Base-by-base conservation (phyloP, 1,284 basidiomycete genomes). In the Pyrrhoderma noxium region DNA sequence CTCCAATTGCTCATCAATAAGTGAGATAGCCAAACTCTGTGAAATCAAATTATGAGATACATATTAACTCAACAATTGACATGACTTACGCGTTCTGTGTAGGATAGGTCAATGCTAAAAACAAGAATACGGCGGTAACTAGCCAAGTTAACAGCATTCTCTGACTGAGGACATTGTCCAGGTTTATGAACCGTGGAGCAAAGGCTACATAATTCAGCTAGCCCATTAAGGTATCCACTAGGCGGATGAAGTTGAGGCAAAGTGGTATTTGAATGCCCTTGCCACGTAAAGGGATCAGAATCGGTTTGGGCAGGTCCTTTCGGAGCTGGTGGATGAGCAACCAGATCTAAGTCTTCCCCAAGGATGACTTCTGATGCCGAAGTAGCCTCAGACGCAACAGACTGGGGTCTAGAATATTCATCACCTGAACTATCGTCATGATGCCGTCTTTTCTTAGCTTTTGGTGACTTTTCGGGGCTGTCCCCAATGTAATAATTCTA, bases 81-180 rank as follows among this genome's bases (percentile, higher is more conserved):
- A 1, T 16, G 5, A 64, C 73, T 54, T 65, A 85, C 85, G 58
- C 85, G 70, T 45, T 75, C 70, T 61, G 82, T 77, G 59, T 76
- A 72, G 40, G 83, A 69, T 57, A 89, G 86, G 55, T 82, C 78
- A 8, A 74, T 72, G 11, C 74, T 69, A 56, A 75, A 65, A 52
- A 88, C 65, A 36, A 89, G 65, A 65, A 85, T 79, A 43, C 74
- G 70, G 38, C 86, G 74, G 60, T 79, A 89, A 58, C 85, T 78
- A 16, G 76, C 75, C 21, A 89, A 68, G 60, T 87, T 79, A 52
- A 77, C 71, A 4, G 83, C 77, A 46, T 68, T 73, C 22, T 79
- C 72, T 2, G 75, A 76, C 85, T 88, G 85, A n/a, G 61, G 60
- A 58, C 85, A 89, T 38, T 68, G 61, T 13, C 76, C 70, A 34